Evolutionary conservation across 805 yeast genomes (phyloP), one percentile per base, ranked within the genome.

Genomic region (Trichomonascus vanleenenianus): DNA sequence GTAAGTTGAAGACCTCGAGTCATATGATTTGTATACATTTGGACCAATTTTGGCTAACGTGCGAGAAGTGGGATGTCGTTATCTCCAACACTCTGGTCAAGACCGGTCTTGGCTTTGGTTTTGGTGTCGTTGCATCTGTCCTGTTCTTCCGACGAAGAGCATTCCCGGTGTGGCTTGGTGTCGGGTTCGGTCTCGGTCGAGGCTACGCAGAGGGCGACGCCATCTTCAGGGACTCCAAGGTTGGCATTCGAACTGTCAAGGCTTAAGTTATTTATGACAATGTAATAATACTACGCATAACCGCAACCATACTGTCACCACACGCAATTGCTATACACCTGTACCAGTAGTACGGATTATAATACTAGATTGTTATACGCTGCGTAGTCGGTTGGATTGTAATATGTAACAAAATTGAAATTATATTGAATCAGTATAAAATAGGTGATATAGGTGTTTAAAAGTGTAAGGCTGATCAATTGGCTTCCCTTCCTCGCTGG

Each of bases 151-250:
- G 76, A 66, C 85, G 97, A 74, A 81, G 97, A 68, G 76, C 96
- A 8, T 93, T 88, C 80, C 98, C 98, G 45, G 97, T 91, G 37
- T 89, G 97, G 95, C 68, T 91, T 51, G 98, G 98, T 54, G 70
- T 88, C 53, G 99, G 99, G 33, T 91, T 93, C 60, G 99, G 99
- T 55, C 76, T 89, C 51, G 99, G 99, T 54, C 83, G 96, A 73
- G 96, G 96, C 45, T 93, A 88, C 68, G 81, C 97, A 50, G 99
- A 93, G 72, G 98, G 97, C 50, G 97, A 93, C 62, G 94, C 97
- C 50, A 84, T 89, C 47, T 91, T 93, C 77, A 83, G 97, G 47
- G 53, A 54, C 42, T 49, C 55, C 40, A 49, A 53, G 36, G 59
- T 61, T 30, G 65, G 65, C 30, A 56, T 59, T 31, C 60, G 65